Evolutionary conservation across 495 filamentous ascomycete species (phyloP), one percentile per base, ranked within the genome.

Genomic region (Penicillium samsonianum): DNA sequence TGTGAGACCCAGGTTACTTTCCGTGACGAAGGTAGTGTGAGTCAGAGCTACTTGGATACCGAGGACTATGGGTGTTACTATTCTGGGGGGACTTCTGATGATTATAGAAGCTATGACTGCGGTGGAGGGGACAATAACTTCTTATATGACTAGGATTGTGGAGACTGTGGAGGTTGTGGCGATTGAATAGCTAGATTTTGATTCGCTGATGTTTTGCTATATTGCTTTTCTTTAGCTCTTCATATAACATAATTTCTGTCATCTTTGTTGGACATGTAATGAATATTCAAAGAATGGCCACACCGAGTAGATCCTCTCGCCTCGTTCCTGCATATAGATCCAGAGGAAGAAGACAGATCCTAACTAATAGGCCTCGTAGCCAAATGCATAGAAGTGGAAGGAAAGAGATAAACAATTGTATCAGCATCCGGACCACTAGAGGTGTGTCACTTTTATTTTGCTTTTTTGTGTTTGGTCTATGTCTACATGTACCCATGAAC

Each of bases 31-130:
- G 30, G 11, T 14, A 19, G 25, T 14, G 10, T 19, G 17, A 17
- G 17, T 17, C 45, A 48, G 45, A 48, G 33, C 10, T 38, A 52
- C 14, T 41, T 40, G 4, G 8, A 52, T 17, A 25, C 7, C 7
- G 20, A 41, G 50, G 35, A 52, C n/a, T 28, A 28, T 30, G 35
- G 35, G 3, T 41, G 7, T 41, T 52, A 41, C 16, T 38, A 52
- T 26, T 8, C 35, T 19, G 22, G 50, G 11, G 0, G 0, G 1
- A 3, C 37, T 28, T 38, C 23, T 20, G 22, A 52, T 30, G 17
- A 17, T n/a, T 52, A 52, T 28, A 6, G 19, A 3, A 19, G 6
- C 17, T 52, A 52, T n/a, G 16, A 52, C 17, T 38, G 37, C 12
- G 35, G 19, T 17, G 10, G 1, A 49, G 26, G n/a, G 28, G 10